phyloP scores from a whole-genome alignment of 352 stramenopile species.

The Pythium brassicae region DNA sequence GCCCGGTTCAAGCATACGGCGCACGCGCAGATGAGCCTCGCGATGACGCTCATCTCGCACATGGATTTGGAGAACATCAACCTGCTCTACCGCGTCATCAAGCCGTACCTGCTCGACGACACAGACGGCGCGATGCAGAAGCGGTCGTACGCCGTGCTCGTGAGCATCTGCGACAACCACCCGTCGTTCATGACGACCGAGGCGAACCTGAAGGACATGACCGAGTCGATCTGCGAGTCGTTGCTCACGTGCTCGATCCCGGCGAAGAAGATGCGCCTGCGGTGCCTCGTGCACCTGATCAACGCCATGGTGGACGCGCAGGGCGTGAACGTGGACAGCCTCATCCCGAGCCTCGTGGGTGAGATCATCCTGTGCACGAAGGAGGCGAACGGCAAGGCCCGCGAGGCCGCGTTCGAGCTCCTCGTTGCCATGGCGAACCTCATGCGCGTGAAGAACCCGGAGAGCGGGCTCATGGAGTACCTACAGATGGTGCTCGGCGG shows the following conservation, averaged over 20 bases:
- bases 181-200: slow-evolving; percentile 69
- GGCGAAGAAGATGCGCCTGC: slow-evolving; percentile 94
- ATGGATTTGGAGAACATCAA: slow-evolving; percentile 75
- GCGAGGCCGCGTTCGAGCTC: slow-evolving; percentile 83
- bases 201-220: slow-evolving; percentile 89
- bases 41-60: slow-evolving; percentile 69
- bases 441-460: slow-evolving; percentile 50
- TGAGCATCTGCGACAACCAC: slow-evolving; percentile 85
- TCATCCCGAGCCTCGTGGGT: slow-evolving; percentile 90
- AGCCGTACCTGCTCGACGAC: slow-evolving; percentile 85
- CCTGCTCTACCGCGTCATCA: slow-evolving; percentile 85
- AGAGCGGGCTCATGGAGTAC: slow-evolving; percentile 84
- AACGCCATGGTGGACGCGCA: slow-evolving; percentile 72
- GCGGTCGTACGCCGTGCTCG: slow-evolving; percentile 81
- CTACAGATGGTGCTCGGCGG: slow-evolving; percentile 92
- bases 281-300: slow-evolving; percentile 83
- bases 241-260: slow-evolving; percentile 94
- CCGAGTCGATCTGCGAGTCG: slow-evolving; percentile 91
- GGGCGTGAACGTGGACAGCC: slow-evolving; percentile 68
- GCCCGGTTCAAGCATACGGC: slow-evolving; percentile 55
- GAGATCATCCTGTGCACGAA: slow-evolving; percentile 97
- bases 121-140: slow-evolving; percentile 86
- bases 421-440: slow-evolving; percentile 82
- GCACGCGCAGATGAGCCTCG: slow-evolving; percentile 76
- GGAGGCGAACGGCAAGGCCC: slow-evolving; percentile 94